A percentile compares a stretch with the other conserved stretches of the same genome.
Conservation (phyloP, 768 basidiomycete species). For the Tricholoma flavovirens region DNA sequence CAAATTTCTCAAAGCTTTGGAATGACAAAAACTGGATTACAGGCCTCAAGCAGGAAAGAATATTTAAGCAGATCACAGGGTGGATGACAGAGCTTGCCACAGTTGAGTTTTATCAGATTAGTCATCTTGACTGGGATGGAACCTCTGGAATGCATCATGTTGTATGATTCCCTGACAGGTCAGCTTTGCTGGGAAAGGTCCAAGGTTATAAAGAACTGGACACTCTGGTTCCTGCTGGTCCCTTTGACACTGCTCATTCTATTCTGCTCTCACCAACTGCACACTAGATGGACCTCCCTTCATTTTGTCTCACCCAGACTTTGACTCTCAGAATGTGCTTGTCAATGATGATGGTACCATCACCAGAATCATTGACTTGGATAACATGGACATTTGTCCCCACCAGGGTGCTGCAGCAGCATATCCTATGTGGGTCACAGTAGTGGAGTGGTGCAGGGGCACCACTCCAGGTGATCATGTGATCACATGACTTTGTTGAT, state of each 20-base stretch:
- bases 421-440: conserved; percentile 23
- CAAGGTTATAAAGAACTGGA: too few species aligned
- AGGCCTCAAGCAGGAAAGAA: conserved; percentile 5
- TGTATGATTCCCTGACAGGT: conserved; percentile 2
- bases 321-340: conserved; percentile 21
- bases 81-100: conserved; percentile 9
- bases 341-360: conserved; percentile 18
- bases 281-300: conserved; percentile 21
- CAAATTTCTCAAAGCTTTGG: conserved; percentile 13
- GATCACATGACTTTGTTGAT: too few species aligned
- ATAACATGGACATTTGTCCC: conserved; percentile 13
- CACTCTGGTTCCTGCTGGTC: background rate
- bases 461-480: too few species aligned
- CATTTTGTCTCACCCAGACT: conserved; percentile 19
- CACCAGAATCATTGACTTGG: conserved; percentile 24
- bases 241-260: background rate
- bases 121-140: background rate
- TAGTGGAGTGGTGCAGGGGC: conserved; percentile 1
- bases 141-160: background rate
- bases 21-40: conserved; percentile 10
- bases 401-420: conserved; percentile 17
- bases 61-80: conserved; percentile 7
- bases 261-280: conserved; percentile 10
- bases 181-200: conserved; percentile 1
- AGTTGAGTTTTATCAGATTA: conserved; percentile 2